Evolutionary conservation across 805 yeast species (phyloP).

Genomic region (Lachancea thermotolerans): DNA sequence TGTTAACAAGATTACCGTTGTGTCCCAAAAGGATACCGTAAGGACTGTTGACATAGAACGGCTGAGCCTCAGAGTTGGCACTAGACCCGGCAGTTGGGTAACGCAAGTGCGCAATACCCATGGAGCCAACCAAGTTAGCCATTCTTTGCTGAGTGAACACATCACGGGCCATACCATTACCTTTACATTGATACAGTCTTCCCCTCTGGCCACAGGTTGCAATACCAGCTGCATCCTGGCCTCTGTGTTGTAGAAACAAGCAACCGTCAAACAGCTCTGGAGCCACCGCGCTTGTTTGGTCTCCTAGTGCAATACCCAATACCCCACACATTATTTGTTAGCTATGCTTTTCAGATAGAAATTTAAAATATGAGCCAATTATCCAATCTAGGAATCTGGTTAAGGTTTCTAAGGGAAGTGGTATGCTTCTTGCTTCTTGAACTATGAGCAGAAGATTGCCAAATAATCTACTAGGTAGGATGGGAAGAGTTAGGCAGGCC

Average conservation of each 20-base stretch:
- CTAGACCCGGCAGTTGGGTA: slow-evolving; percentile 97
- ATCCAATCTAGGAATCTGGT: not conserved
- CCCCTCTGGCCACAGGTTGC: slow-evolving; percentile 94
- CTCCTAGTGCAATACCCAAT: slow-evolving; percentile 77
- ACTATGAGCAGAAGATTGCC: no score
- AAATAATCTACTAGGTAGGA: not conserved
- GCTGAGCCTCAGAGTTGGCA: slow-evolving; percentile 96
- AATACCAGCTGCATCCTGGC: slow-evolving; percentile 99
- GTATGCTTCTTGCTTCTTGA: no score
- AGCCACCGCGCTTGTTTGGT: slow-evolving; percentile 66
- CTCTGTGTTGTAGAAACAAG: slow-evolving; percentile 90
- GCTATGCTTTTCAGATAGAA: not conserved
- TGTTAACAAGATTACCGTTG: slow-evolving; percentile 92
- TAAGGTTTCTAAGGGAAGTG: no score
- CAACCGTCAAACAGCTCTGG: slow-evolving; percentile 90
- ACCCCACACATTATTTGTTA: slow-evolving; percentile 78
- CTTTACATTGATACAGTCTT: slow-evolving; percentile 93
- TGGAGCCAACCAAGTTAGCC: slow-evolving; percentile 75
- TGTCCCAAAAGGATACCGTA: slow-evolving; percentile 88
- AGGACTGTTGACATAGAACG: slow-evolving; percentile 95
- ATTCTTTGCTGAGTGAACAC: slow-evolving; percentile 85
- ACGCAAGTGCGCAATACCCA: slow-evolving; percentile 92
- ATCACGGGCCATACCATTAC: slow-evolving; percentile 97
- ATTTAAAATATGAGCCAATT: not conserved
- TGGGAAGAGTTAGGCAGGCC: not conserved